A percentile compares a stretch with the other conserved stretches of the same genome.
These are phyloP conservation scores for Backusella sp. DNA, from an alignment of 192 early-diverging fungal genomes.

Conservation along the genomic window DNA sequence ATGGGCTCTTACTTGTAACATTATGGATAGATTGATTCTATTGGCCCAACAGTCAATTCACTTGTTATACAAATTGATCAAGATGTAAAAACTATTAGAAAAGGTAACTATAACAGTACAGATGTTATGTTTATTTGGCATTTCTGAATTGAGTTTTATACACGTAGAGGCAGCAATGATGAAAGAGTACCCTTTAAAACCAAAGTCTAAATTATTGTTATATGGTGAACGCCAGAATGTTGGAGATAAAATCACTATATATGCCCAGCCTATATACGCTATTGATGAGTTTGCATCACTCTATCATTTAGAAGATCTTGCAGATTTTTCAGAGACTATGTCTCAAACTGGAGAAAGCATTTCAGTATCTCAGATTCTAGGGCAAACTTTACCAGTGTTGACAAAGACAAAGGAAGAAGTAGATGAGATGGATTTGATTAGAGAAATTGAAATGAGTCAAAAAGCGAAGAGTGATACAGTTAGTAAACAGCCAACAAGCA, in stretches of 20 bases:
- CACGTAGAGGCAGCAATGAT: neutral
- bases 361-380: neutral
- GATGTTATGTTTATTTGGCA: neutral
- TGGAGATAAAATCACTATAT: neutral
- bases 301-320: neutral
- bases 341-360: neutral
- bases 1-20: neutral
- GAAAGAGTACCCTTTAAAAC: neutral
- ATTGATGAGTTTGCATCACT: neutral
- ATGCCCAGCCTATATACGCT: neutral
- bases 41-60: neutral
- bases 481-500: neutral
- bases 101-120: neutral
- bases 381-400: neutral
- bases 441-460: neutral
- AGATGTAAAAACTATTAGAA: neutral
- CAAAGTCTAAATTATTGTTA: neutral
- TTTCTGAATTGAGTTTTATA: neutral
- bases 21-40: neutral
- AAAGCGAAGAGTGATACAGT: neutral
- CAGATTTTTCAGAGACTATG: neutral
- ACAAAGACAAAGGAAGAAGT: neutral
- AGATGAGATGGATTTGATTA: neutral
- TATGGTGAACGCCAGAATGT: neutral
- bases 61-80: neutral